Base-by-base conservation (phyloP, 495 filamentous ascomycete species). In the Podospora bellae-mahoneyi region DNA sequence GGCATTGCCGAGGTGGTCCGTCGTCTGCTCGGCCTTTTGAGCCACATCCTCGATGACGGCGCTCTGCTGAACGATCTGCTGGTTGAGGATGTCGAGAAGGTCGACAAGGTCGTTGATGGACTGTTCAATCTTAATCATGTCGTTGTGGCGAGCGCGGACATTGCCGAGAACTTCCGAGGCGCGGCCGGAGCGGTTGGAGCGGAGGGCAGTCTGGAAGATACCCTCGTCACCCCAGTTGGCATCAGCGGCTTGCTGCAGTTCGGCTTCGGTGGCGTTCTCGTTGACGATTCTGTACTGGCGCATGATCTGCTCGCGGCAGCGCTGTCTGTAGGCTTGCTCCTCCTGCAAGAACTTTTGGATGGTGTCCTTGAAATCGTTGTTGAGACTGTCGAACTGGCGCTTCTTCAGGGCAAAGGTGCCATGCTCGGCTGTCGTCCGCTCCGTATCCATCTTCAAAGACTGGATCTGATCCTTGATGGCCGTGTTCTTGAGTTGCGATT, bases 231-330 rank as follows among this genome's bases (percentile, higher is more conserved):
- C 88, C 85, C 88, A 91, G 76, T 92, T 86, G 48, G 86, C 83
- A 70, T 89, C 81, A n/a, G 82, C 76, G 3, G 90, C 89, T 73
- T 88, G 79, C 18, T 80, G 78, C 60, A 91, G 85, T 75, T 92
- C 88, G 15, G 77, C 76, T 63, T 91, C 88, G 32, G 82, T 84
- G 7, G 90, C 90, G 3, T 90, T 84, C 53, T 89, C 89, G 75
- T 92, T 92, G 65, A 92, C 89, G 72, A 92, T 91, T 53, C 85
- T 82, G 74, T 89, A 92, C 78, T 92, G 90, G 66, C 90, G 84
- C 64, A 85, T 83, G 74, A 92, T 90, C 77, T 90, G 88, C 63
- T 91, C 89, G 64, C 85, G 83, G 70, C 90, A 91, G 61, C 88
- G 79, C 71, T 83, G 79, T 70, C 85, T 82, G 78, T 90, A 91